Evolutionary conservation across 2,329 filamentous ascomycete species (phyloP).

Genomic region (Arthrinium phaeospermum): DNA sequence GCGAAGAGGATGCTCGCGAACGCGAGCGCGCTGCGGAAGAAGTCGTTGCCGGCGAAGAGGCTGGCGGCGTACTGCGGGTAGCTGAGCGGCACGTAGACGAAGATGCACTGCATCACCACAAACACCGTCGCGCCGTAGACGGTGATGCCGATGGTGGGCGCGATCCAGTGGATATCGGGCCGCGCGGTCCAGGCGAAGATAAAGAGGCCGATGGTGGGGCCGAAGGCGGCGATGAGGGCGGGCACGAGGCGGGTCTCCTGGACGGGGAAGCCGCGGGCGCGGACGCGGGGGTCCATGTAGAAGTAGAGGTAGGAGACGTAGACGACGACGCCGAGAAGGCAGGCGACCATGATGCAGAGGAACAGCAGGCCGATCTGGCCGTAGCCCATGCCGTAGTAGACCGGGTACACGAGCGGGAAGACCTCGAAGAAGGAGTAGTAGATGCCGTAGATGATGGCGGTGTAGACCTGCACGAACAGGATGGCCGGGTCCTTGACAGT

Average conservation of each 20-base stretch:
- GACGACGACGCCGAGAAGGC: conserved; percentile 55
- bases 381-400: conserved; percentile 55
- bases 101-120: conserved; percentile 33
- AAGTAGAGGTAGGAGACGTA: conserved; percentile 69
- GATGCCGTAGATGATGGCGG: conserved; percentile 53
- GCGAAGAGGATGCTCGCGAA: conserved; percentile 66
- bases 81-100: conserved; percentile 32
- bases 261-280: conserved; percentile 60
- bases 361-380: conserved; percentile 55
- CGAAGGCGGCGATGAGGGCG: conserved; percentile 60
- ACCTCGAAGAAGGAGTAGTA: conserved; percentile 60
- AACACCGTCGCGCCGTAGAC: conserved; percentile 46
- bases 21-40: conserved; percentile 38
- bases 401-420: conserved; percentile 58
- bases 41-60: conserved; percentile 33
- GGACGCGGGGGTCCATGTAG: conserved; percentile 66
- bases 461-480: conserved; percentile 55
- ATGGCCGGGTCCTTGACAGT: conserved; percentile 58
- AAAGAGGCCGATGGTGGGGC: conserved; percentile 61
- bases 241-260: conserved; percentile 71
- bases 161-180: conserved; percentile 59
- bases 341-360: conserved; percentile 52
- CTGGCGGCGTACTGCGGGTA: conserved; percentile 32
- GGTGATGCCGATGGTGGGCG: conserved; percentile 55
- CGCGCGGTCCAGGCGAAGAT: conserved; percentile 65